A percentile compares a stretch with the other conserved stretches of the same genome.
Evolutionary conservation across 345 rosid species (phyloP).

Genomic region (Mercurialis annua): DNA sequence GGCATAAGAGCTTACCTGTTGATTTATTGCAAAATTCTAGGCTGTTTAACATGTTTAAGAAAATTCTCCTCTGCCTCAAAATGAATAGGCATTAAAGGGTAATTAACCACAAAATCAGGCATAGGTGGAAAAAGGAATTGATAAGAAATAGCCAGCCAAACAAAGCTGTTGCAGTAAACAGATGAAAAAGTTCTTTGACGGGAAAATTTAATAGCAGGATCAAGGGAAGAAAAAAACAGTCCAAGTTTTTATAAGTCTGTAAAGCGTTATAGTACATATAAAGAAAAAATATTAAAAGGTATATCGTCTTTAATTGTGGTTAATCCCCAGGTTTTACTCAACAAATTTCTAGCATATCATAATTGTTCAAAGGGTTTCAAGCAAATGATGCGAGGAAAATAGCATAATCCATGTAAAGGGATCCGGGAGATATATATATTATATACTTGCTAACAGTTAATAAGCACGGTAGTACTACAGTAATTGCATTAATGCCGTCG

Average conservation of each 20-base stretch:
- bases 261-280: not conserved
- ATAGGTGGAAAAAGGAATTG: not conserved
- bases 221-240: not conserved
- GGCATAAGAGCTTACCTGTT: slow-evolving; percentile 68
- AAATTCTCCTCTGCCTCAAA: not conserved
- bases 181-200: not conserved
- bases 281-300: not conserved
- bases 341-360: not conserved
- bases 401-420: not conserved
- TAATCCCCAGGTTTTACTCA: not conserved
- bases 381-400: not conserved
- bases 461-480: not conserved
- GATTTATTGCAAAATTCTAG: slow-evolving; percentile 12
- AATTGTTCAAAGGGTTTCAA: not conserved
- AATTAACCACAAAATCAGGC: not conserved
- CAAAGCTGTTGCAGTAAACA: not conserved
- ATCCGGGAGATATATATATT: not conserved
- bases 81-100: not conserved
- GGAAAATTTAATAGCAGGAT: not conserved
- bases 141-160: not conserved
- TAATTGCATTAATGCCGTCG: not conserved
- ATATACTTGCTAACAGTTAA: not conserved
- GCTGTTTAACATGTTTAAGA: not conserved
- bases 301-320: not conserved
- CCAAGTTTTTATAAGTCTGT: not conserved